phyloP scores from a whole-genome alignment of 768 basidiomycete genomes.

The Leccinum pellstonianum region DNA sequence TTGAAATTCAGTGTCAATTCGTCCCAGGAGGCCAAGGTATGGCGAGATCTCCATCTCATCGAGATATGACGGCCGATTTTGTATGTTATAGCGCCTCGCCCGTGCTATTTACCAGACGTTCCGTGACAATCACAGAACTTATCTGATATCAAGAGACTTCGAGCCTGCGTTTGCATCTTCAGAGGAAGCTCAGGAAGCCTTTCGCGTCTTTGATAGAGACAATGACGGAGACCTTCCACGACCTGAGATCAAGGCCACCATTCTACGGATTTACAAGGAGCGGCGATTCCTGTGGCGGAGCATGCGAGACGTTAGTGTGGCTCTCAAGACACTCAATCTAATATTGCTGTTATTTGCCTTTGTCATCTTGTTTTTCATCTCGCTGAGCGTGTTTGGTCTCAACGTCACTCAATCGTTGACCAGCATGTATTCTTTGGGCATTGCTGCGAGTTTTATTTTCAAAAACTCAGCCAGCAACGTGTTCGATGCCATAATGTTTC shows the following conservation, averaged over 20 bases:
- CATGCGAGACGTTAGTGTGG: conserved; percentile 72
- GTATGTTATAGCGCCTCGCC: conserved; percentile 56
- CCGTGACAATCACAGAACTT: conserved; percentile 51
- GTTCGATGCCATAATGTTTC: conserved; percentile 79
- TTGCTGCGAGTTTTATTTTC: conserved; percentile 81
- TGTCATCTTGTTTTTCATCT: conserved; percentile 69
- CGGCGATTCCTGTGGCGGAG: conserved; percentile 72
- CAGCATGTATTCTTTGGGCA: conserved; percentile 68
- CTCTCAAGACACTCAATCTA: conserved; percentile 61
- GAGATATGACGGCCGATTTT: neutral
- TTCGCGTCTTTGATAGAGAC: conserved; percentile 75
- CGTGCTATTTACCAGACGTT: conserved; percentile 63
- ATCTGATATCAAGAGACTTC: conserved; percentile 69
- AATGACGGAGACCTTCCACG: conserved; percentile 75
- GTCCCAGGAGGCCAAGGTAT: conserved; percentile 65
- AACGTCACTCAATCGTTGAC: conserved; percentile 63
- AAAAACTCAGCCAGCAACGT: conserved; percentile 68
- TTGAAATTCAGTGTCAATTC: conserved; percentile 56
- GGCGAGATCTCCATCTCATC: neutral
- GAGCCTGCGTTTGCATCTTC: conserved; percentile 62
- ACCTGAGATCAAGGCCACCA: conserved; percentile 67
- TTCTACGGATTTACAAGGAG: conserved; percentile 76
- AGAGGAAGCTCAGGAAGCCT: conserved; percentile 60
- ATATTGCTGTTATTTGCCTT: conserved; percentile 64
- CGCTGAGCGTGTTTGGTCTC: conserved; percentile 70